A percentile compares a stretch with the other conserved stretches of the same genome.
These are phyloP conservation scores for Pseudogymnoascus sp. DNA, from an alignment of 2,329 filamentous ascomycete genomes.

Conservation along the genomic window DNA sequence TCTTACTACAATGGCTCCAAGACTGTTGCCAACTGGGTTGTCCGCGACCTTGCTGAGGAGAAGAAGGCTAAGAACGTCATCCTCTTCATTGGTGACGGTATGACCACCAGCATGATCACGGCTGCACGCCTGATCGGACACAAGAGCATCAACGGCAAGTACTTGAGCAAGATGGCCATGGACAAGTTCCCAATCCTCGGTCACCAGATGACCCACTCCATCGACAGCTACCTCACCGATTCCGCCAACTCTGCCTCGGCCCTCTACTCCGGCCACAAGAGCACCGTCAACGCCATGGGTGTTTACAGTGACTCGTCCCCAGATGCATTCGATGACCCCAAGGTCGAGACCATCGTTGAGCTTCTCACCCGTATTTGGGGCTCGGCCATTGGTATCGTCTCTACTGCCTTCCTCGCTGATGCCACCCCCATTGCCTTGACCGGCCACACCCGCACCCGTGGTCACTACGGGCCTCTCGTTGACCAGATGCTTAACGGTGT, in stretches of 20 bases:
- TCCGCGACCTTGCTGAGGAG: constrained; percentile 61
- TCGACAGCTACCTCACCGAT: constrained; percentile 81
- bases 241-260: constrained; percentile 80
- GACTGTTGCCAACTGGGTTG: constrained; percentile 70
- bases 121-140: constrained; percentile 76
- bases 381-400: constrained; percentile 58
- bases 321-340: constrained; percentile 72
- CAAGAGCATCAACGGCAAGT: constrained; percentile 78
- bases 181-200: constrained; percentile 82
- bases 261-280: constrained; percentile 78
- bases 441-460: constrained; percentile 65
- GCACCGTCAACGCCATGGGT: constrained; percentile 71
- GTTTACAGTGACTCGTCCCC: constrained; percentile 73
- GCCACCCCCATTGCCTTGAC: constrained; percentile 73
- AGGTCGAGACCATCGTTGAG: constrained; percentile 77
- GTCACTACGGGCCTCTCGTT: constrained; percentile 64
- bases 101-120: constrained; percentile 73
- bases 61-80: constrained; percentile 81
- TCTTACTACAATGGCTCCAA: constrained; percentile 67
- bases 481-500: constrained; percentile 71
- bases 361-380: constrained; percentile 66
- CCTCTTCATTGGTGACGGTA: constrained; percentile 72
- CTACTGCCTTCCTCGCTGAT: constrained; percentile 75
- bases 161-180: constrained; percentile 67
- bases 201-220: constrained; percentile 83